Evolutionary conservation across 2,329 filamentous ascomycete genomes (phyloP), one percentile per base, ranked within the genome.

Genomic region (Apiospora koreana): DNA sequence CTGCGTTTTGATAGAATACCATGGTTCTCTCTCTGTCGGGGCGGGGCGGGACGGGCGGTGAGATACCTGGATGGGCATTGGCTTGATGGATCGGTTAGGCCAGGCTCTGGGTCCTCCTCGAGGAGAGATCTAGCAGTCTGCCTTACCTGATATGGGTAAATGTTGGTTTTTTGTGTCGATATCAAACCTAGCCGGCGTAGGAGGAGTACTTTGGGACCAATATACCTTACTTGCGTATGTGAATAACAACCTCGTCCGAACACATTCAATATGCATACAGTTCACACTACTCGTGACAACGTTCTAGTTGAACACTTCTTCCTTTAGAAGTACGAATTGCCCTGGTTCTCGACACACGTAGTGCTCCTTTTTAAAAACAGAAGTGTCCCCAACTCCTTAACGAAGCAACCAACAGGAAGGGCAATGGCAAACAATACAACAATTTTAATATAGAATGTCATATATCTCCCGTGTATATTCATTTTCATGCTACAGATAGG

Each of bases 201-300:
- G 48, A 50, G 46, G 50, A 62, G 54, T 62, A 38, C 54, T 62
- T 31, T 38, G 31, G 54, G 31, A 62, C 31, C 21, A 62, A 62
- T 62, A 62, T 62, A 62, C 3, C 54, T 62, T 38, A 62, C 21
- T 62, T 62, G 54, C 31, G 69, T 58, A 69, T 70, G 73, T 75
- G 75, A 45, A 73, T 73, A 69, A 68, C 65, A 70, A 71, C 71
- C 45, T 38, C 16, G 69, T 68, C 66, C 68, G 72, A 69, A 71
- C 69, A 71, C 72, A 71, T 73, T 73, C 65, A 8, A 58, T 16
- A 35, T 35, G 25, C 46, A 23, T 58, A 9, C 28, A 3, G 2
- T 21, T 58, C 23, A 54, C 28, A 21, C 9, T 50, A 23, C 41
- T 28, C 25, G 14, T 43, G 16, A 5, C 48, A 6, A 31, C 2